Evolutionary conservation across 2,329 filamentous ascomycete genomes (phyloP), one percentile per base, ranked within the genome.

Genomic region (Pyricularia sp.): DNA sequence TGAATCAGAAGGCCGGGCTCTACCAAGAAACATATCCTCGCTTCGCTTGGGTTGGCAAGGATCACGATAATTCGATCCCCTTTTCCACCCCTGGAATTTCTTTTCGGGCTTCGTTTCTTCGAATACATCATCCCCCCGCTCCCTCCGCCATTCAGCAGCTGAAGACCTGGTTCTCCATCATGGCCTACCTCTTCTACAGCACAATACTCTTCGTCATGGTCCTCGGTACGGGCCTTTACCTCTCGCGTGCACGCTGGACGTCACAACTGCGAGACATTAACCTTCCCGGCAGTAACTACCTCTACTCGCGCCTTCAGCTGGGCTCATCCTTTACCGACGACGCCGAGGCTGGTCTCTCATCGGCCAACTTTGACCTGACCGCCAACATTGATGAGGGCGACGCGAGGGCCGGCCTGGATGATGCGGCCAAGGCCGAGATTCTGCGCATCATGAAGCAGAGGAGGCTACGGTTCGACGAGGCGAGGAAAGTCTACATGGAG

Each of bases 401-500:
- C 74, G 81, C 82, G 33, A 85, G 94, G 69, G 84, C 86, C 0
- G 94, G 94, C 0, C 81, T 99, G 22, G 93, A 97, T 73, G 86
- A 89, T 69, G 80, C 79, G 62, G 89, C 85, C 65, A 97, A 97
- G 80, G 78, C 82, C 53, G 91, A 96, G 75, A 87, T 99, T 57
- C 83, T 92, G 71, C 84, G 84, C 70, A 93, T 99, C 70, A 99
- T 99, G 94, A 93, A 91, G 83, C 87, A 83, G 74, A 83, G 87
- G 68, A 83, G 87, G 66, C 84, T 97, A 68, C 84, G 82, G 67
- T 99, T 99, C 74, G 93, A 99, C 77, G 91, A 97, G 78, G 94
- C 93, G 53, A 84, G 94, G 70, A 84, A 90, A 71, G 82, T 91
- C 60, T 96, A 90, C 74, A 94, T 92, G 77, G 89, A 97, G 78